Conservation (phyloP, 1,284 basidiomycete species). For the Cryptococcus sp. region DNA sequence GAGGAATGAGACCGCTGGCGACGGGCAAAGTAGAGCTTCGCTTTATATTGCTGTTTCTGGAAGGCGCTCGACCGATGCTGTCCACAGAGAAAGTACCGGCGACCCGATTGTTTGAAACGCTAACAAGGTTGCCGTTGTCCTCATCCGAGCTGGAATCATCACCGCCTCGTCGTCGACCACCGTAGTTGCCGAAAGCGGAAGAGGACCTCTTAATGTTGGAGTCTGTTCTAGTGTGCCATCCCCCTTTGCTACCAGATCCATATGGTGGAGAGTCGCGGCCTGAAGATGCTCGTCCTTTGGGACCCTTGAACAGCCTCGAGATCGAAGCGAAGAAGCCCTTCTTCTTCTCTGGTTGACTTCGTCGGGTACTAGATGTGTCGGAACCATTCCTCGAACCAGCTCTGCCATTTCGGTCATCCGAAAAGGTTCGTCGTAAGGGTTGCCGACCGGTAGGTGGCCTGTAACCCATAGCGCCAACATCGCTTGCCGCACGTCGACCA, state of each 20-base stretch:
- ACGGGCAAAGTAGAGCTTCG: constrained; percentile 28
- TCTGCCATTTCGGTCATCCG: constrained; percentile 18
- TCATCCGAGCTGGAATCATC: constrained; percentile 41
- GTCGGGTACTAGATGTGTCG: constrained; percentile 32
- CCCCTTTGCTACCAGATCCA: constrained; percentile 15
- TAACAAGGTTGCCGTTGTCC: constrained; percentile 28
- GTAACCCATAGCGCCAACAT: constrained; percentile 36
- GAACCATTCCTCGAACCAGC: constrained; percentile 16
- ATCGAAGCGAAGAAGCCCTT: constrained; percentile 44
- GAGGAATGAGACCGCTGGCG: constrained; percentile 32
- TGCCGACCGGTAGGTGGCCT: constrained; percentile 20
- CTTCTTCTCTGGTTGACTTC: constrained; percentile 26
- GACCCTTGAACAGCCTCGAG: constrained; percentile 39
- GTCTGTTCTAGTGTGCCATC: constrained; percentile 45
- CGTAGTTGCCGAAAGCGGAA: constrained; percentile 13
- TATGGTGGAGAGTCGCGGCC: constrained; percentile 34
- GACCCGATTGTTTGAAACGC: constrained; percentile 39
- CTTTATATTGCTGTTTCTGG: constrained; percentile 11
- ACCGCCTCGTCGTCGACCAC: constrained; percentile 19
- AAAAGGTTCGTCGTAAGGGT: constrained; percentile 36
- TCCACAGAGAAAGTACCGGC: constrained; percentile 35
- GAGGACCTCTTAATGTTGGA: constrained; percentile 34
- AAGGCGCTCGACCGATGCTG: constrained; percentile 24
- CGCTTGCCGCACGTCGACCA: constrained; percentile 33
- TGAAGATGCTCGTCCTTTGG: constrained; percentile 17